These are phyloP conservation scores for Aspergillus pseudoglaucus DNA, from an alignment of 2,329 filamentous ascomycete genomes.

Conservation along the genomic window DNA sequence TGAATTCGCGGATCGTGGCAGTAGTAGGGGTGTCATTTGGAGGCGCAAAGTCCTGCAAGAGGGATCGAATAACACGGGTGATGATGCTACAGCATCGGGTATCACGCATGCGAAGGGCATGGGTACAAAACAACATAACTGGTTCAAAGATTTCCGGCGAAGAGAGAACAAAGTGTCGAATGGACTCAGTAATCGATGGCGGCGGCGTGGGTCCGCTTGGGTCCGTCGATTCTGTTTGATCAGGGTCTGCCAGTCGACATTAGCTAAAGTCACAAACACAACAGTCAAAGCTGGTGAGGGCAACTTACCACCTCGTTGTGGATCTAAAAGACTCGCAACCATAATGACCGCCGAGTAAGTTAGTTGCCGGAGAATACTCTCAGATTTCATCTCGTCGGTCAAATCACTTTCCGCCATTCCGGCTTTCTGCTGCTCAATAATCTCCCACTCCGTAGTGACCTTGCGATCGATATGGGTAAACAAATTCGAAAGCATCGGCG, in stretches of 20 bases:
- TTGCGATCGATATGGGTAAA: constrained; percentile 85
- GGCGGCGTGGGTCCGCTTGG: constrained; percentile 26
- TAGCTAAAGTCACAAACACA: constrained; percentile 4
- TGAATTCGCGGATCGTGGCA: constrained; percentile 75
- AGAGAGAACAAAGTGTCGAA: constrained; percentile 76
- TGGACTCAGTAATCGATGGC: constrained; percentile 48
- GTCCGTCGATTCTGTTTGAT: constrained; percentile 26
- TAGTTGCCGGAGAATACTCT: constrained; percentile 87
- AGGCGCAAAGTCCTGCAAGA: constrained; percentile 69
- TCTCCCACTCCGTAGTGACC: constrained; percentile 79
- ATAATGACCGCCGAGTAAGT: constrained; percentile 90
- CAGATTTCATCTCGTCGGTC: constrained; percentile 94
- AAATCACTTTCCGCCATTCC: constrained; percentile 68
- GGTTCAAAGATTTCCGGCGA: constrained; percentile 76
- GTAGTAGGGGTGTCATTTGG: constrained; percentile 46
- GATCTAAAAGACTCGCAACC: constrained; percentile 82
- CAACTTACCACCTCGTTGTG: constrained; percentile 55
- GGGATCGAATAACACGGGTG: constrained; percentile 75
- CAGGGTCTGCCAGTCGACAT: constrained; percentile 24
- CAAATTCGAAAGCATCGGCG: constrained; percentile 71
- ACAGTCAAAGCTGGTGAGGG: constrained; percentile 5
- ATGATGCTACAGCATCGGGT: constrained; percentile 81
- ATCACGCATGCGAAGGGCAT: constrained; percentile 83
- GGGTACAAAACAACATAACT: constrained; percentile 83
- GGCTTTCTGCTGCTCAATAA: constrained; percentile 54